Percentiles rank a stretch among this genome's conserved stretches.
phyloP scores from a whole-genome alignment of 495 filamentous ascomycete species.

The Daldinia childiae region DNA sequence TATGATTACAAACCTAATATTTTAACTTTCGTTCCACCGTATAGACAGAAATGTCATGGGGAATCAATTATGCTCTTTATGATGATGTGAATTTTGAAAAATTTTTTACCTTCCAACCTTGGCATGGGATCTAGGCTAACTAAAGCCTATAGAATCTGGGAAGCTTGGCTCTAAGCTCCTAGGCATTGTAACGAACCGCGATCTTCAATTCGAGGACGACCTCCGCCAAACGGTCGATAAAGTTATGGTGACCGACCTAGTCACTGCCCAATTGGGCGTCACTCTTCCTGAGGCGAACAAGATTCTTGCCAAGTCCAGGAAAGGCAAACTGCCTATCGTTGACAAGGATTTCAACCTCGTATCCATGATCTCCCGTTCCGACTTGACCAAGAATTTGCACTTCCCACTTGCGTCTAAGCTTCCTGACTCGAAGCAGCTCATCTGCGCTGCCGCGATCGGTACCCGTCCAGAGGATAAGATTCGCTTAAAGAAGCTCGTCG shows the following conservation, averaged over 20 bases:
- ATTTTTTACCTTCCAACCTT: conserved; percentile 33
- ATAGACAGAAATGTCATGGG: conserved; percentile 87
- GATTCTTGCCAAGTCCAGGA: conserved; percentile 94
- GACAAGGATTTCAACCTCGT: conserved; percentile 87
- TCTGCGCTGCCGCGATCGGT: conserved; percentile 93
- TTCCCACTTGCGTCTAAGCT: conserved; percentile 97
- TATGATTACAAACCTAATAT: conserved; percentile 78
- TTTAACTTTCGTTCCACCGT: conserved; percentile 99
- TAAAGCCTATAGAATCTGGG: conserved; percentile 74
- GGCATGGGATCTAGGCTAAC: conserved; percentile 20
- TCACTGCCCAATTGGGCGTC: conserved; percentile 88
- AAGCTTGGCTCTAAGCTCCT: conserved; percentile 93
- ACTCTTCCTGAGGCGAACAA: conserved; percentile 88
- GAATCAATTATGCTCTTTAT: conserved; percentile 68
- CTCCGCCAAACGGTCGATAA: conserved; percentile 77
- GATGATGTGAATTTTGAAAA: conserved; percentile 42
- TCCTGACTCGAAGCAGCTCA: conserved; percentile 95
- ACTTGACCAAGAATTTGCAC: conserved; percentile 98
- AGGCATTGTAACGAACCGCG: conserved; percentile 96
- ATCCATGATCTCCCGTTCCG: conserved; percentile 93
- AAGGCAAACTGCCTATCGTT: conserved; percentile 98
- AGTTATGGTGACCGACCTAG: conserved; percentile 95
- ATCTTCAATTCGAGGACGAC: conserved; percentile 92
- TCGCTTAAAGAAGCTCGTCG: conserved; percentile 85
- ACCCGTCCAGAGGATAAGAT: conserved; percentile 91